Base-by-base conservation (phyloP, 2,329 filamentous ascomycete genomes). In the Penicillium capsulatum region DNA sequence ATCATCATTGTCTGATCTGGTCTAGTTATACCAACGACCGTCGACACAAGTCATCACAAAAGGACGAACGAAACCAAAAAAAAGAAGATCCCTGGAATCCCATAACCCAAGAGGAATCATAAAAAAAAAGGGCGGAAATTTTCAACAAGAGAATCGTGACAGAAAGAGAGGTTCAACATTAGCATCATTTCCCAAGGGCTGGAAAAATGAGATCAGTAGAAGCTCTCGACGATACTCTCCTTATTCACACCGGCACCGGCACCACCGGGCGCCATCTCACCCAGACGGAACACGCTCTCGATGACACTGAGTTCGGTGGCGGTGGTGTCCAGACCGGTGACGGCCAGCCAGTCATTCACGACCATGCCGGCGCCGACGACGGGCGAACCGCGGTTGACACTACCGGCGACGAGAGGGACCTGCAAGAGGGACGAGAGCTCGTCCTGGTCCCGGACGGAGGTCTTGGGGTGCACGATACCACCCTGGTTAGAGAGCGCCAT, bases 191-290 rank as follows among this genome's bases (percentile, higher is more conserved):
- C n/a, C n/a, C n/a, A n/a, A n/a, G n/a, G n/a, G 26, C 40, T 30
- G 38, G 37, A 42, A 38, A 40, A 42, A 22, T 40, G 33, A 34
- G 30, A 40, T 26, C 20, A 98, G 74, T 98, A 98, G 73, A 97
- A 98, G 59, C 87, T 94, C 75, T 98, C 92, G 47, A 98, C 92
- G 80, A 98, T 94, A 52, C 89, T 92, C 67, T 97, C 91, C 79
- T 96, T 97, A 74, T 96, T 83, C 55, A 56, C 52, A 44, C 51
- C 58, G 15, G 53, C 58, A 36, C 73, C 80, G 35, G 88, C 83
- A 5, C 80, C 87, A 53, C 81, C 77, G 38, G 59, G 57, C 3
- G 70, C 73, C 57, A 87, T 89, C 74, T 97, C 91, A 49, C 90
- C 90, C 32, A 98, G 75, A 58, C 89, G 81, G 76, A 98, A 98